Conservation (phyloP, 1,284 basidiomycete species). For the Puccinia hordei region DNA sequence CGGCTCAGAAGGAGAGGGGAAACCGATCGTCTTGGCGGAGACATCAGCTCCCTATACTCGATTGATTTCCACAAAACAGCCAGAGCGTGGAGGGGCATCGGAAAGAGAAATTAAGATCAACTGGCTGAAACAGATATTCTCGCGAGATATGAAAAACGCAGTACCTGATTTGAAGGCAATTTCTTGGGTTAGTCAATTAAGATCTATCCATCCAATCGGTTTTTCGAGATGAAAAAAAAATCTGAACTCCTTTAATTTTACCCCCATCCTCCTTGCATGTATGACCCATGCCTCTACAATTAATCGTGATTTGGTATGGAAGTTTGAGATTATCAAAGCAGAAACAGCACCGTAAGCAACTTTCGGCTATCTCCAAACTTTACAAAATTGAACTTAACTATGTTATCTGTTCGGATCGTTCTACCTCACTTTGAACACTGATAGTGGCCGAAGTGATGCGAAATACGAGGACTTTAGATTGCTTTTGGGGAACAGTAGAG, state of each 20-base stretch:
- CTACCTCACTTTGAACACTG: neutral
- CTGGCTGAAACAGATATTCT: constrained; percentile 49
- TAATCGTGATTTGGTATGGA: neutral
- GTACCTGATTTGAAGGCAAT: constrained; percentile 49
- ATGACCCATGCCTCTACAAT: neutral
- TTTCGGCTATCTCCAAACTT: neutral
- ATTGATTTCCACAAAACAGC: constrained; percentile 9
- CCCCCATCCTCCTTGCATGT: neutral
- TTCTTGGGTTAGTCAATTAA: constrained; percentile 32
- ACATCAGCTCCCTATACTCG: constrained; percentile 47
- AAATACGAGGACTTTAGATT: constrained; percentile 40
- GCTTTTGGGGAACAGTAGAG: constrained; percentile 9
- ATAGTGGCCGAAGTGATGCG: constrained; percentile 20
- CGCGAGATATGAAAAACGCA: constrained; percentile 8
- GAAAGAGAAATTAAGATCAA: constrained; percentile 47
- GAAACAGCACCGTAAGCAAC: constrained; percentile 36
- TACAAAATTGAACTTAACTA: neutral
- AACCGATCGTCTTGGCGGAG: constrained; percentile 45
- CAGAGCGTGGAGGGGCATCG: constrained; percentile 24
- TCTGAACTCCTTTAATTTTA: neutral
- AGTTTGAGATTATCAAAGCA: constrained; percentile 32
- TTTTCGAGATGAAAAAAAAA: neutral
- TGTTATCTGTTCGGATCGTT: neutral
- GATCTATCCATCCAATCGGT: neutral
- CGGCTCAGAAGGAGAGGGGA: constrained; percentile 30